Evolutionary conservation across 2,329 filamentous ascomycete genomes (phyloP).

Genomic region (Sphaerulina musiva): DNA sequence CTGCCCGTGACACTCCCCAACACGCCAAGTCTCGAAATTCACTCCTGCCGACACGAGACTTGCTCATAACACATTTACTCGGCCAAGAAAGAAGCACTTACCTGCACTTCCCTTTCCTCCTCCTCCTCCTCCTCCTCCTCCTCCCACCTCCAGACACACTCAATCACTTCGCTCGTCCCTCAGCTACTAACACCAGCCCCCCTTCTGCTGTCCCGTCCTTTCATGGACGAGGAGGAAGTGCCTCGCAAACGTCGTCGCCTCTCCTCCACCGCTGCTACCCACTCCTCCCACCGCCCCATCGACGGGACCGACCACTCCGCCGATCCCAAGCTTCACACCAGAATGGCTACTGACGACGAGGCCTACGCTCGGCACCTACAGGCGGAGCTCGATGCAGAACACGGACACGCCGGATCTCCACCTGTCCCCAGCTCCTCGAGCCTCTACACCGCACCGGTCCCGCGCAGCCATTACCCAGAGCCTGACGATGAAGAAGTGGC

Average conservation of each 20-base stretch:
- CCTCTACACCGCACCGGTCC: background rate
- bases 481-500: constrained; percentile 5
- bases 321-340: constrained; percentile 1
- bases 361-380: constrained; percentile 3
- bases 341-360: background rate
- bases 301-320: constrained; percentile 7
- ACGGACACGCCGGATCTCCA: background rate
- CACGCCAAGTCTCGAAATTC: too few species aligned
- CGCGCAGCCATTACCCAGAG: background rate
- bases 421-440: background rate
- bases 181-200: background rate
- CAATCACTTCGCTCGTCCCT: background rate
- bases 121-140: background rate
- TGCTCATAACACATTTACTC: background rate
- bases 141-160: background rate
- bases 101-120: background rate
- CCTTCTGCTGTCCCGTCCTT: background rate
- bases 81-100: too few species aligned
- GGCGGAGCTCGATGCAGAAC: background rate
- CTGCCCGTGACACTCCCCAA: background rate
- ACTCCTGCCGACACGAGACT: background rate
- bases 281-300: background rate
- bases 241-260: constrained; percentile 11
- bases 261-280: background rate
- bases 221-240: constrained; percentile 9